A percentile compares a stretch with the other conserved stretches of the same genome.
phyloP scores from a whole-genome alignment of 257 asterid species.

The Salvia rosmarinus region DNA sequence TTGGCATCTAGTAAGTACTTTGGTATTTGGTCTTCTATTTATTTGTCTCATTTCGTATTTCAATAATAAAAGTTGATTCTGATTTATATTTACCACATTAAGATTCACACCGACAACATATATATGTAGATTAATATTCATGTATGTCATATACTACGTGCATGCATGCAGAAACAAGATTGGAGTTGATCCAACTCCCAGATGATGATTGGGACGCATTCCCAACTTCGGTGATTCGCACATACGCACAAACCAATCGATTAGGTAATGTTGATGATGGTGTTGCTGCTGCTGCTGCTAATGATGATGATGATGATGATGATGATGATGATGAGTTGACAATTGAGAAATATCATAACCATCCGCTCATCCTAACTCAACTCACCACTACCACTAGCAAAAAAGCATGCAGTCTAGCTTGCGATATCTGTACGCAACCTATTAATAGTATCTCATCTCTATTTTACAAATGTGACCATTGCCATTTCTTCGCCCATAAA shows the following conservation, averaged over 20 bases:
- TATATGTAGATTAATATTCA: too few species aligned
- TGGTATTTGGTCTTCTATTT: neutral
- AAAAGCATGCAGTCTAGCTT: neutral
- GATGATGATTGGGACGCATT: neutral
- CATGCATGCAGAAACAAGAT: neutral
- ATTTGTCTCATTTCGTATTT: too few species aligned
- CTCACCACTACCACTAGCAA: too few species aligned
- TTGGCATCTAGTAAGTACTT: neutral
- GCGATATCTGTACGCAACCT: constrained; percentile 13
- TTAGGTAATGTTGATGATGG: neutral
- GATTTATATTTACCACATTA: too few species aligned
- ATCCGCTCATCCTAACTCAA: neutral
- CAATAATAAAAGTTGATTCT: too few species aligned
- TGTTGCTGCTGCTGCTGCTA: too few species aligned
- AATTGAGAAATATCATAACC: neutral
- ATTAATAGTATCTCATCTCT: neutral
- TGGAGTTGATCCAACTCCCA: neutral
- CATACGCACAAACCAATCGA: neutral
- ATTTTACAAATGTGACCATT: neutral
- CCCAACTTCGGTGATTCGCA: constrained; percentile 4
- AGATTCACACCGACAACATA: too few species aligned
- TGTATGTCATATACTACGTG: too few species aligned
- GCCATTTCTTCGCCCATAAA: neutral
- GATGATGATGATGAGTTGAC: neutral
- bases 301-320: neutral